Evolutionary conservation across 2,329 filamentous ascomycete species (phyloP), one percentile per base, ranked within the genome.

Genomic region (Xylogone sp.): DNA sequence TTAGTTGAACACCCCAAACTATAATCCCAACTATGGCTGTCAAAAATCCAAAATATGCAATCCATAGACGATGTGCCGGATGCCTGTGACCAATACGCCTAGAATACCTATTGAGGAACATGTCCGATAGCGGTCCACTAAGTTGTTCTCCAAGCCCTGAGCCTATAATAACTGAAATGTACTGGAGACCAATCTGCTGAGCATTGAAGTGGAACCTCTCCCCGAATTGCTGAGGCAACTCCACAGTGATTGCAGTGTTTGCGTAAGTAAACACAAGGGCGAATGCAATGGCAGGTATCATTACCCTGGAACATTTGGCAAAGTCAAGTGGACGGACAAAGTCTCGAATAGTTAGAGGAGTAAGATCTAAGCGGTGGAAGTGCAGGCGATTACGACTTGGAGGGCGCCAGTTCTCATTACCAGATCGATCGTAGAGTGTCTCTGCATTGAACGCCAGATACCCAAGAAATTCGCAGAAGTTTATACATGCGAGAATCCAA

Each of bases 181-280:
- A 79, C 46, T 78, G 75, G 1, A 79, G 65, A 1, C 76, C 76
- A 2, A 79, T 67, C 45, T 77, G 70, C 56, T 79, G 71, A 1
- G 74, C 57, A 54, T 76, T 74, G 61, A 79, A 70, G 10, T 68
- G 67, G 50, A 79, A 80, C 52, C 77, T 77, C 13, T 65, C 61
- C n/a, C 70, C 65, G 51, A 79, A 73, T 2, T 78, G 66, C 45
- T 78, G 75, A 1, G 77, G 76, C 12, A 2, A 18, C 22, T 39
- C 29, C 18, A 51, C 45, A 18, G 29, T 44, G 18, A 51, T 31
- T 10, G 22, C 20, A 10, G 31, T 27, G 27, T 42, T 42, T 12
- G 45, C 46, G 21, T 50, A 51, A 24, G 10, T 16, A 21, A 51
- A 67, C 64, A 16, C 79, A 59, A 1, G 76, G 75, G 13, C 71